Percentiles rank a stretch among this genome's conserved stretches.
Evolutionary conservation across 805 yeast genomes (phyloP).

Genomic region (Spencermartinsiella europaea): DNA sequence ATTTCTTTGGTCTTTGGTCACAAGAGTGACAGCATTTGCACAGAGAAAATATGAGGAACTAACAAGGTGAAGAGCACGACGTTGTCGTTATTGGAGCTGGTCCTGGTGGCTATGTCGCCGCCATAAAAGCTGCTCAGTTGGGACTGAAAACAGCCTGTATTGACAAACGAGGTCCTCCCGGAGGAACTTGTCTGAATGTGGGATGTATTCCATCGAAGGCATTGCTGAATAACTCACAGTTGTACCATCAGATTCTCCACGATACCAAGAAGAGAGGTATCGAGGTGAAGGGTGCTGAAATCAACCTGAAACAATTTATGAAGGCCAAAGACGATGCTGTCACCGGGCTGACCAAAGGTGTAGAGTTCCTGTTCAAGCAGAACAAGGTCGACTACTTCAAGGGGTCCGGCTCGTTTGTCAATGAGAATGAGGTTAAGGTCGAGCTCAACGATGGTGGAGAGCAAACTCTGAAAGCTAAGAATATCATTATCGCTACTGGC

Average conservation of each 20-base stretch:
- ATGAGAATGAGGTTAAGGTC: constrained; percentile 72
- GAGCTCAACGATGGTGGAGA: constrained; percentile 83
- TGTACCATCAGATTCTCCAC: constrained; percentile 81
- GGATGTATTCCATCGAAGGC: constrained; percentile 99
- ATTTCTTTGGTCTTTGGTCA: no score
- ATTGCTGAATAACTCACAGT: constrained; percentile 85
- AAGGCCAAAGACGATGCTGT: constrained; percentile 91
- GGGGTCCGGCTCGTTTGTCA: constrained; percentile 85
- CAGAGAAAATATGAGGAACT: no score
- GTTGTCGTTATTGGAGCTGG: constrained; percentile 98
- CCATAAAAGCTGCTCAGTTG: constrained; percentile 96
- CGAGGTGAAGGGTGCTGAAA: constrained; percentile 64
- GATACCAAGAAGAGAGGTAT: constrained; percentile 89
- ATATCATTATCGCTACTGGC: constrained; percentile 95
- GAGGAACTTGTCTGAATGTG: constrained; percentile 98
- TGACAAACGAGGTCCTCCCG: constrained; percentile 92
- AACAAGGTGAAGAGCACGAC: constrained; percentile 57
- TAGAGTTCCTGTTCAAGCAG: constrained; percentile 92
- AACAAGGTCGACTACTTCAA: constrained; percentile 91
- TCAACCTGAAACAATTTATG: constrained; percentile 77
- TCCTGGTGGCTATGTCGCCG: constrained; percentile 99
- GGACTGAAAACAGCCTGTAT: constrained; percentile 93
- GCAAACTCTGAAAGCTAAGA: constrained; percentile 72
- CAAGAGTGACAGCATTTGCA: no score
- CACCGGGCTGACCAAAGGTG: constrained; percentile 83